Evolutionary conservation across 495 filamentous ascomycete species (phyloP).

Genomic region (Chaetomium cochliodes): DNA sequence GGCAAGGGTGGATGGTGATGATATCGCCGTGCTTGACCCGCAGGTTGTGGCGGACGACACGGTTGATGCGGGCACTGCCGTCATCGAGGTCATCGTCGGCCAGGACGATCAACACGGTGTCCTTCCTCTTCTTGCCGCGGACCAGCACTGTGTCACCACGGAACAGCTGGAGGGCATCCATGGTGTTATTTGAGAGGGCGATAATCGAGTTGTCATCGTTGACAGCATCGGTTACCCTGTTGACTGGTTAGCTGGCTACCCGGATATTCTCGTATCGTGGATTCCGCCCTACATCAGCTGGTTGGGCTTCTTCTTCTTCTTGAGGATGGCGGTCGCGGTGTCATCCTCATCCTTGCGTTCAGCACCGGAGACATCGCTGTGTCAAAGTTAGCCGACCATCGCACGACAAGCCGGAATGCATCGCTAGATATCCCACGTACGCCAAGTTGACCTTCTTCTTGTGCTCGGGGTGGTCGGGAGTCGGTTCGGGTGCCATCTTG

Average conservation of each 20-base stretch:
- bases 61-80: constrained; percentile 93
- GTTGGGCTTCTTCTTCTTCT: constrained; percentile 99
- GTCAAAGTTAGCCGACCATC: constrained; percentile 36
- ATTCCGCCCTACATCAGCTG: constrained; percentile 74
- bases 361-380: constrained; percentile 83
- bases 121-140: constrained; percentile 99
- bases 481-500: constrained; percentile 41
- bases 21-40: constrained; percentile 98
- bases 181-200: constrained; percentile 96
- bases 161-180: constrained; percentile 98
- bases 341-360: constrained; percentile 87
- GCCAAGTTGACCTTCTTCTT: constrained; percentile 92
- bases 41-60: constrained; percentile 95
- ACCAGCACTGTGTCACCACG: constrained; percentile 96
- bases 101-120: constrained; percentile 94
- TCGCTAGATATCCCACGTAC: constrained; percentile 53
- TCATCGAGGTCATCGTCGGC: constrained; percentile 98
- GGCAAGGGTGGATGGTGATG: constrained; percentile 95
- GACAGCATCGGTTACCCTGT: constrained; percentile 90
- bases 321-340: constrained; percentile 94
- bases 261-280: no score
- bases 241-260: constrained; percentile 36
- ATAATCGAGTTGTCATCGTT: constrained; percentile 99
- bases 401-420: not conserved
- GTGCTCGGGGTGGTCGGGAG: constrained; percentile 63